These are phyloP conservation scores for Lizonia empirigonia DNA, from an alignment of 2,329 filamentous ascomycete species.

Conservation along the genomic window DNA sequence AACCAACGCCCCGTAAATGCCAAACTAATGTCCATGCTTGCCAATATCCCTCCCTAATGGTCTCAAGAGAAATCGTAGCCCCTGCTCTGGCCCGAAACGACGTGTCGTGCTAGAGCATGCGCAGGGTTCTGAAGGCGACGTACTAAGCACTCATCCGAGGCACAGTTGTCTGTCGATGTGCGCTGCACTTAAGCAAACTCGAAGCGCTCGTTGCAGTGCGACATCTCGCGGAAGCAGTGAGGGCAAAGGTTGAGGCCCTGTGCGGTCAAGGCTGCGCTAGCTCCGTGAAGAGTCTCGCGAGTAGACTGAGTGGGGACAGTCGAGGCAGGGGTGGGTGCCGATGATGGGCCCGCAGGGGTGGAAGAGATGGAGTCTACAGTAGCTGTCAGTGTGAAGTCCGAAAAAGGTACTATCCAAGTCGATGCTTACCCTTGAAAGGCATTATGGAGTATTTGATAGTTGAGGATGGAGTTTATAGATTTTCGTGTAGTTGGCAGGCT, in stretches of 20 bases:
- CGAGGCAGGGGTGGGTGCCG: conserved; percentile 27
- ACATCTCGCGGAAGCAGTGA: conserved; percentile 36
- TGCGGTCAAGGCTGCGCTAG: conserved; percentile 25
- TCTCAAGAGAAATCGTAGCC: conserved; percentile 12
- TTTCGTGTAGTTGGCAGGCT: background rate
- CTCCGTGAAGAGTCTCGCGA: conserved; percentile 31
- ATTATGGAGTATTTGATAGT: conserved; percentile 13
- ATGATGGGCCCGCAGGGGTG: conserved; percentile 30
- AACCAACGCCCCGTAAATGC: conserved; percentile 13
- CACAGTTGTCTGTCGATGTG: background rate
- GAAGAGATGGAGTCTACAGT: conserved; percentile 31
- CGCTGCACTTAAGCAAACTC: conserved; percentile 24
- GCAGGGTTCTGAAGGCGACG: background rate
- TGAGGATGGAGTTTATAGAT: background rate
- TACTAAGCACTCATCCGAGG: background rate
- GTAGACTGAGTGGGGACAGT: conserved; percentile 21
- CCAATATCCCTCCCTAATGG: background rate
- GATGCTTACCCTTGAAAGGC: conserved; percentile 28
- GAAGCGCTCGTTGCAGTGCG: conserved; percentile 34
- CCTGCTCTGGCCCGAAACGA: background rate
- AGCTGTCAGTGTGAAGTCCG: conserved; percentile 1
- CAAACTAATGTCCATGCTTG: background rate
- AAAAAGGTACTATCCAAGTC: background rate
- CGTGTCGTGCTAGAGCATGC: background rate
- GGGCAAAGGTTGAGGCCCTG: conserved; percentile 35